A percentile compares a stretch with the other conserved stretches of the same genome.
Conservation (phyloP, 495 filamentous ascomycete species). For the Aspergillus diversus region DNA sequence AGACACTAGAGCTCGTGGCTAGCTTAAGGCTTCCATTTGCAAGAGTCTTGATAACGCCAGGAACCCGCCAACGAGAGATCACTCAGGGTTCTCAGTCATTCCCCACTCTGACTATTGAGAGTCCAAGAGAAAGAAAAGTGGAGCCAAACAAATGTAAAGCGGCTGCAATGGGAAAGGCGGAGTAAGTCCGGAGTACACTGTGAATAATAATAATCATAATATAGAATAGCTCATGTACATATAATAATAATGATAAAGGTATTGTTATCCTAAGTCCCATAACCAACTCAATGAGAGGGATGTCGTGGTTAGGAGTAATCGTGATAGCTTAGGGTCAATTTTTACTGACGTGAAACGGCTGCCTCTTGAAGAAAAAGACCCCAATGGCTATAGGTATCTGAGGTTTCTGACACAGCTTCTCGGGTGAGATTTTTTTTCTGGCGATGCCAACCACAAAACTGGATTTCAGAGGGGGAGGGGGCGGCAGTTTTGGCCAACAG, state of each 20-base stretch:
- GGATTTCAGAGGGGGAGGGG: neutral
- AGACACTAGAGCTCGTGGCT: neutral
- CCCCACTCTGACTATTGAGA: constrained; percentile 10
- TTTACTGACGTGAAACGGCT: too few species aligned
- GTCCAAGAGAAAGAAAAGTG: neutral
- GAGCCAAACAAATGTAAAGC: neutral
- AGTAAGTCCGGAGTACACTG: constrained; percentile 3
- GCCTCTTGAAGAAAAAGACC: too few species aligned
- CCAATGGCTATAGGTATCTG: too few species aligned
- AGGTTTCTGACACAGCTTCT: too few species aligned
- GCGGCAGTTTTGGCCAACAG: constrained; percentile 4
- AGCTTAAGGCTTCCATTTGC: neutral
- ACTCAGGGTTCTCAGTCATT: neutral
- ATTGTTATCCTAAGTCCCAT: neutral
- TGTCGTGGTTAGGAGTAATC: too few species aligned
- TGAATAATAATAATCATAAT: constrained; percentile 2
- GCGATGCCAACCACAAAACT: too few species aligned
- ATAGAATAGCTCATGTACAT: neutral
- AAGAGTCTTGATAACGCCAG: neutral
- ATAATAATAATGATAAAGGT: neutral
- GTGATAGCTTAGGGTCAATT: too few species aligned
- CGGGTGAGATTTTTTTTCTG: neutral
- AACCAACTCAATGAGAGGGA: too few species aligned
- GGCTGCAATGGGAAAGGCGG: constrained; percentile 4
- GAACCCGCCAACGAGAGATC: neutral